Evolutionary conservation across 148 eudicot genomes (phyloP).

Genomic region (Rhododendron molle): DNA sequence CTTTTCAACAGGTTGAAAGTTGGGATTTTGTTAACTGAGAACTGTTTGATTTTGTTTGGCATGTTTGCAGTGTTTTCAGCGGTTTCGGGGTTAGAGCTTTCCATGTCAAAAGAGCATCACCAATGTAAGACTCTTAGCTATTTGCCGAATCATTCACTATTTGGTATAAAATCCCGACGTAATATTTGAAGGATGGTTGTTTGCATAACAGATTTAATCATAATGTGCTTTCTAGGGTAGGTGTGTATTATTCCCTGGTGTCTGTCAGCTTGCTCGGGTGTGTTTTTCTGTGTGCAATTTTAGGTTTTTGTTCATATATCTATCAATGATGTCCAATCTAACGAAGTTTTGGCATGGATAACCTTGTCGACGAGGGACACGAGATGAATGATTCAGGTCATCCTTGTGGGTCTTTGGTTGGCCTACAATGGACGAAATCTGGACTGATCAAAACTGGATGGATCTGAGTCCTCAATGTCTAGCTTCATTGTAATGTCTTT

Average conservation of each 20-base stretch:
- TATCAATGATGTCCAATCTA: not conserved
- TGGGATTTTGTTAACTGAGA: not conserved
- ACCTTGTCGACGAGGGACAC: not conserved
- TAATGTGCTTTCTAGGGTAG: not conserved
- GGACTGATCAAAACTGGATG: not conserved
- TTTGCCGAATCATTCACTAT: not conserved
- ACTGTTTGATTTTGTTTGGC: slow-evolving; percentile 9
- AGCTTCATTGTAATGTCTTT: not conserved
- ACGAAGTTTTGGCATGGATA: not conserved
- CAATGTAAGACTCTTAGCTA: slow-evolving; percentile 41
- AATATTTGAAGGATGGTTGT: not conserved
- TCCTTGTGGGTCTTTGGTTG: not conserved
- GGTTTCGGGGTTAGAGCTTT: slow-evolving; percentile 70
- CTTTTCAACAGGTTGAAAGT: not conserved
- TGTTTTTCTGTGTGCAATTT: not conserved
- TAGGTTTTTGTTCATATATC: not conserved
- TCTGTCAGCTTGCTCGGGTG: not conserved
- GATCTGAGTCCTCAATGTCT: not conserved
- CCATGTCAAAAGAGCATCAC: slow-evolving; percentile 51
- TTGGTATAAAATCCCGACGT: not conserved
- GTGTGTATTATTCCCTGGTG: not conserved
- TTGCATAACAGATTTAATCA: not conserved
- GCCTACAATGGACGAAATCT: not conserved
- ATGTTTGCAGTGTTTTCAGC: slow-evolving; percentile 65
- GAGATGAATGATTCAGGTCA: not conserved